A percentile compares a stretch with the other conserved stretches of the same genome.
phyloP scores from a whole-genome alignment of 495 filamentous ascomycete genomes.

The Aspergillus heteromorphus region DNA sequence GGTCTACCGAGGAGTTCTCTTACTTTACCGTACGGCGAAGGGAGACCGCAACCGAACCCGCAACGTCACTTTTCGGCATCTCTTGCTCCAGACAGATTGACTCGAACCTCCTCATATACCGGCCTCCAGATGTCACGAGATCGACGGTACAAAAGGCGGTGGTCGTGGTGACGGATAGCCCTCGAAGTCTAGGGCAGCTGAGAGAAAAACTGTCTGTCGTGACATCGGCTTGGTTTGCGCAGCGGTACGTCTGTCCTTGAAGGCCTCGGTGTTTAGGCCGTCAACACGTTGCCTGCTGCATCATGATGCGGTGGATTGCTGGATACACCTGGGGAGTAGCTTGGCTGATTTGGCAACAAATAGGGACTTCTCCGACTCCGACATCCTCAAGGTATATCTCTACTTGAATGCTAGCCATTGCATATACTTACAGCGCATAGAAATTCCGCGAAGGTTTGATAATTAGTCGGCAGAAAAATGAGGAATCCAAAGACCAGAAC shows the following conservation, averaged over 20 bases:
- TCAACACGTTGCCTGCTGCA: background rate
- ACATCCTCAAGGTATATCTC: constrained; percentile 60
- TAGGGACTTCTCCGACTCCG: constrained; percentile 67
- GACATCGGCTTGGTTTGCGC: constrained; percentile 93
- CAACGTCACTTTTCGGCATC: constrained; percentile 91
- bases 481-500: constrained; percentile 77
- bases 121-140: constrained; percentile 83
- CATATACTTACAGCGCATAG: constrained; percentile 34
- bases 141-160: constrained; percentile 98
- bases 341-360: constrained; percentile 16
- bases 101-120: constrained; percentile 65
- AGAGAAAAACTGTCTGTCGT: constrained; percentile 83
- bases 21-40: constrained; percentile 89
- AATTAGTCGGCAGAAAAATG: constrained; percentile 58
- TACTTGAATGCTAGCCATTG: background rate
- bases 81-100: constrained; percentile 91
- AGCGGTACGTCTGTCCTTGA: constrained; percentile 60
- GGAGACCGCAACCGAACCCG: constrained; percentile 49
- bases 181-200: constrained; percentile 71
- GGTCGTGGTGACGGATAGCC: constrained; percentile 91
- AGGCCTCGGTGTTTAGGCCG: background rate
- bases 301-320: background rate
- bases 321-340: background rate
- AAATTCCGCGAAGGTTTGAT: constrained; percentile 87
- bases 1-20: constrained; percentile 88